These are phyloP conservation scores for Abortiporus biennis DNA, from an alignment of 1,284 basidiomycete genomes.

Conservation along the genomic window DNA sequence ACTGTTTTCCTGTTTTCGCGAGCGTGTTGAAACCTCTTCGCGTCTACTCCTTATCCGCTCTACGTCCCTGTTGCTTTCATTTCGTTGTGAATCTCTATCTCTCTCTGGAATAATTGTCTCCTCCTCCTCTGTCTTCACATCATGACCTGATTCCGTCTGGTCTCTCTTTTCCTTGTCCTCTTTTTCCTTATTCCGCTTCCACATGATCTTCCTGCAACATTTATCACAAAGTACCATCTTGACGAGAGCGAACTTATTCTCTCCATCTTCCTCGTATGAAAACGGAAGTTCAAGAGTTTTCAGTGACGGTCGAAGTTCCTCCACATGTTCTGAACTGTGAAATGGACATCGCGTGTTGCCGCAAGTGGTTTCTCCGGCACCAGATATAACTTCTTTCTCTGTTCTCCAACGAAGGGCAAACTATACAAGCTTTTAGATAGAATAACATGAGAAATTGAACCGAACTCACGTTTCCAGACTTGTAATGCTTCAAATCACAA, in stretches of 20 bases:
- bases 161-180: constrained; percentile 19
- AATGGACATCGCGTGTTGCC: constrained; percentile 79
- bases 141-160: not conserved
- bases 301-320: constrained; percentile 31
- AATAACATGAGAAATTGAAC: not conserved
- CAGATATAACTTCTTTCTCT: constrained; percentile 80
- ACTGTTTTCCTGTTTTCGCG: no score
- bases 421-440: constrained; percentile 26
- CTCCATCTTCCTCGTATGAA: constrained; percentile 74
- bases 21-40: no score
- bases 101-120: not conserved
- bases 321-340: constrained; percentile 37
- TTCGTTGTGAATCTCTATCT: constrained; percentile 5
- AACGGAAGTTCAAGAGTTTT: constrained; percentile 84
- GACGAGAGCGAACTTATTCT: constrained; percentile 74
- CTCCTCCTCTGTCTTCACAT: not conserved
- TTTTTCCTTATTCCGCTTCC: constrained; percentile 72
- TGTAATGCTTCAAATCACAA: constrained; percentile 92
- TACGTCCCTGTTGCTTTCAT: no score
- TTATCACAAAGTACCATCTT: constrained; percentile 80
- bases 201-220: constrained; percentile 81
- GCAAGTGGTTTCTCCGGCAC: constrained; percentile 81
- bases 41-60: no score
- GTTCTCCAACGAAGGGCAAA: constrained; percentile 90
- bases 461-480: constrained; percentile 70